phyloP scores from a whole-genome alignment of 768 basidiomycete genomes.

The Pluteus cervinus region DNA sequence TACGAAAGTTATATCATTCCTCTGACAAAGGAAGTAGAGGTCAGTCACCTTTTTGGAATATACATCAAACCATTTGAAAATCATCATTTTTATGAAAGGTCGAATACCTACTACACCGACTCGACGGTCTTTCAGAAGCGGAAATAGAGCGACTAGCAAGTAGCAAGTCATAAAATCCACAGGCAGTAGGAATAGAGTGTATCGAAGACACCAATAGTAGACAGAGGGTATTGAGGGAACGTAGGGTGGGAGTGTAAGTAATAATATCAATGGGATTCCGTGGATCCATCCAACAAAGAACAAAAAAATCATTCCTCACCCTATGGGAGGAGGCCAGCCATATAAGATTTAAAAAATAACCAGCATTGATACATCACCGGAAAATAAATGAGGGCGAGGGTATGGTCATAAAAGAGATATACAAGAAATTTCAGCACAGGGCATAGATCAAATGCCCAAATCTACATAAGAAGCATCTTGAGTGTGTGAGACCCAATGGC shows the following conservation, averaged over 20 bases:
- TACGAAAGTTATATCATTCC: slow-evolving; percentile 97
- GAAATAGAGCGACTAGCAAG: slow-evolving; percentile 64
- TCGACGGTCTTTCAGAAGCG: slow-evolving; percentile 78
- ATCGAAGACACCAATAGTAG: slow-evolving; percentile 3
- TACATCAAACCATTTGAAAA: not conserved
- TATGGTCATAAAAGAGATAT: not conserved
- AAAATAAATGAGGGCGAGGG: slow-evolving; percentile 3
- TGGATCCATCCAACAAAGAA: no score
- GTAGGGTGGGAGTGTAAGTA: no score
- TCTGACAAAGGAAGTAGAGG: slow-evolving; percentile 97
- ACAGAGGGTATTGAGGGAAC: no score
- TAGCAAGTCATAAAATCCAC: slow-evolving; percentile 3
- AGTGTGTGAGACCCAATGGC: not conserved
- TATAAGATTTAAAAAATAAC: no score
- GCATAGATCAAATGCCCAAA: slow-evolving; percentile 12
- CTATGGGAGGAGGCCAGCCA: no score
- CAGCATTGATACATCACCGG: not conserved
- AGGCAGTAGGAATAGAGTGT: not conserved
- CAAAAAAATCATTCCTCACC: no score
- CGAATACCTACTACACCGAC: slow-evolving; percentile 86
- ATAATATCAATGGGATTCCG: no score
- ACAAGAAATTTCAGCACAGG: slow-evolving; percentile 3
- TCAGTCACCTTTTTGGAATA: slow-evolving; percentile 26
- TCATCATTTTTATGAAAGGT: slow-evolving; percentile 46
- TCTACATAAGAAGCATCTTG: slow-evolving; percentile 7